Conservation (phyloP, 148 eudicot species). For the Spergularia marina region DNA sequence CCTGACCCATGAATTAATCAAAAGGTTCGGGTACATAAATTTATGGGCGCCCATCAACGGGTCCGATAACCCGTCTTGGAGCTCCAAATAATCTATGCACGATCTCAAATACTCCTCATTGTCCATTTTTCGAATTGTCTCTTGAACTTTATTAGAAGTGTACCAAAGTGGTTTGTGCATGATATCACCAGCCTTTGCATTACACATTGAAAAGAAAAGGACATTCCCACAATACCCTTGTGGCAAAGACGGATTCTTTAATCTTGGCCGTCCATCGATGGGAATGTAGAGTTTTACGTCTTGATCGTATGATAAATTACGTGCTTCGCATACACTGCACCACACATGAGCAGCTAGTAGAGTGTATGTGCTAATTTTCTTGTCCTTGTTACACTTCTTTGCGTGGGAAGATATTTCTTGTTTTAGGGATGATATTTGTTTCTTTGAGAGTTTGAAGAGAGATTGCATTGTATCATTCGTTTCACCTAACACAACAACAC, state of each 20-base stretch:
- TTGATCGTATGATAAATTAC: conserved; percentile 24
- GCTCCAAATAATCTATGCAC: conserved; percentile 31
- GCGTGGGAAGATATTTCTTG: conserved; percentile 6
- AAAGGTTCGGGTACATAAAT: conserved; percentile 28
- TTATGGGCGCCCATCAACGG: conserved; percentile 25
- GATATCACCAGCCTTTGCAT: conserved; percentile 26
- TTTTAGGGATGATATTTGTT: conserved; percentile 23
- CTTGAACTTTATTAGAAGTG: conserved; percentile 20
- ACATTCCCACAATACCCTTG: conserved; percentile 36
- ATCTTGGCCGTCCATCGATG: conserved; percentile 29
- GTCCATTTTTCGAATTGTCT: conserved; percentile 20
- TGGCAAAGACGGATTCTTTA: conserved; percentile 23
- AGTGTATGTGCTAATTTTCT: conserved; percentile 27
- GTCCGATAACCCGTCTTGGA: conserved; percentile 1
- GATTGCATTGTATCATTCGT: neutral
- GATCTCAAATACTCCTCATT: conserved; percentile 31
- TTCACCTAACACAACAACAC: conserved; percentile 31
- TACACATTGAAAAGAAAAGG: conserved; percentile 24
- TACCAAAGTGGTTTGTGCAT: conserved; percentile 29
- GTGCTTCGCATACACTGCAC: conserved; percentile 30
- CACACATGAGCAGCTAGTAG: conserved; percentile 32
- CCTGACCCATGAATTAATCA: conserved; percentile 31
- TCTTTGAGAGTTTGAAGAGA: conserved; percentile 23
- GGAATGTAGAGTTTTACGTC: conserved; percentile 34
- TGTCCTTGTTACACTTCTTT: conserved; percentile 12